These are phyloP conservation scores for Coemansia brasiliensis DNA, from an alignment of 192 early-diverging fungal species.

Conservation along the genomic window DNA sequence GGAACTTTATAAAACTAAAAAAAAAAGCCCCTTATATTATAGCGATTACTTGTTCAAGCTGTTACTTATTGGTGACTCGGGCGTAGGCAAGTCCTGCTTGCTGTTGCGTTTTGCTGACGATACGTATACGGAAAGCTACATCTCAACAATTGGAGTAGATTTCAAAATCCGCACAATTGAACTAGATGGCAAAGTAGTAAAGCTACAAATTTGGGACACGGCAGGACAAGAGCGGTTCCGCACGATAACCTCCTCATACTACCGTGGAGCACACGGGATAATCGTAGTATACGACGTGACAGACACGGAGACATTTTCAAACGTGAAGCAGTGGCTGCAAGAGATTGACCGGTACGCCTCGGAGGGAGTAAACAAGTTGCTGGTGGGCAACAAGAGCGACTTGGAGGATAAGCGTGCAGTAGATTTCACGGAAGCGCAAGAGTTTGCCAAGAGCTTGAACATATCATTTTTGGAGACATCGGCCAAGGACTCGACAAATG, in stretches of 20 bases:
- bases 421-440: conserved; percentile 69
- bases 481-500: conserved; percentile 96
- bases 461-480: conserved; percentile 98
- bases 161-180: conserved; percentile 99
- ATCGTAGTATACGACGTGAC: conserved; percentile 99
- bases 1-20: not conserved
- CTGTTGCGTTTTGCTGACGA: conserved; percentile 97
- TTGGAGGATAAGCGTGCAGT: conserved; percentile 92
- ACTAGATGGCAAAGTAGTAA: conserved; percentile 97
- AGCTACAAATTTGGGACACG: conserved; percentile 99
- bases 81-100: conserved; percentile 97
- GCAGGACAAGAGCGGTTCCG: conserved; percentile 99
- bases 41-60: conserved; percentile 99
- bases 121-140: conserved; percentile 98
- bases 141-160: conserved; percentile 98
- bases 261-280: conserved; percentile 96
- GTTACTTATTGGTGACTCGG: conserved; percentile 97
- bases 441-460: conserved; percentile 83
- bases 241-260: conserved; percentile 97
- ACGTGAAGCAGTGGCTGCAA: conserved; percentile 98
- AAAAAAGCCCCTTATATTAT: conserved; percentile 7
- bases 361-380: conserved; percentile 96
- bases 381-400: conserved; percentile 99
- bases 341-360: conserved; percentile 98
- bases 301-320: conserved; percentile 90